These are phyloP conservation scores for Phytophthora cajani DNA, from an alignment of 352 stramenopile species.

Conservation along the genomic window DNA sequence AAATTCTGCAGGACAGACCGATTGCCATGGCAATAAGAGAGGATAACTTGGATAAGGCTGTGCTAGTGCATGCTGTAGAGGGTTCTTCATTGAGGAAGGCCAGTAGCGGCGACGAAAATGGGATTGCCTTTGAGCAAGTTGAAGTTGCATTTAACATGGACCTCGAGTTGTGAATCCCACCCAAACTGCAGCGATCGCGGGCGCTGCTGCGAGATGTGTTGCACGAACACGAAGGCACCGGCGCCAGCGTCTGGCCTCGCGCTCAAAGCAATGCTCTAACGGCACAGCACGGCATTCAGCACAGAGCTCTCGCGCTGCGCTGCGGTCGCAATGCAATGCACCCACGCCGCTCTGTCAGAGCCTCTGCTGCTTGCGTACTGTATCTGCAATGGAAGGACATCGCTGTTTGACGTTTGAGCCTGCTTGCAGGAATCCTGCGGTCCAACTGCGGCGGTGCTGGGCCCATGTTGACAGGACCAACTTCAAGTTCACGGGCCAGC, in stretches of 20 bases:
- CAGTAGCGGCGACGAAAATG: neutral
- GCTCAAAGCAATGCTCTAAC: too few species aligned
- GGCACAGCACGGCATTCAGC: neutral
- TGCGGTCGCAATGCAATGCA: neutral
- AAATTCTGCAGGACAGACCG: too few species aligned
- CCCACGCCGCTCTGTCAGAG: neutral
- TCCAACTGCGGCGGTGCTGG: neutral
- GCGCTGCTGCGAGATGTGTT: neutral
- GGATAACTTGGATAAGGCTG: too few species aligned
- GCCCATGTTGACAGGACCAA: slow-evolving; percentile 13
- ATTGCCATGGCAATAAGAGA: too few species aligned
- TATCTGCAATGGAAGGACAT: neutral
- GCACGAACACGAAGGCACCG: neutral
- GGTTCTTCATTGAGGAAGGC: too few species aligned
- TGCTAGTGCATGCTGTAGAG: too few species aligned
- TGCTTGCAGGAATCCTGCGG: neutral
- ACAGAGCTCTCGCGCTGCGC: neutral
- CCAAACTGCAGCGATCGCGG: neutral
- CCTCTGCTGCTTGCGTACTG: too few species aligned
- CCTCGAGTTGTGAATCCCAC: neutral
- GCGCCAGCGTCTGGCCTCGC: neutral
- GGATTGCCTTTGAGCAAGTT: neutral
- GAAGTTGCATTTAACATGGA: slow-evolving; percentile 3
- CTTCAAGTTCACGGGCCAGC: slow-evolving; percentile 32
- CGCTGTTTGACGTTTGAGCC: neutral